Percentiles rank a stretch among this genome's conserved stretches.
Evolutionary conservation across 2,329 filamentous ascomycete genomes (phyloP).

Genomic region (Penicillium concentricum): DNA sequence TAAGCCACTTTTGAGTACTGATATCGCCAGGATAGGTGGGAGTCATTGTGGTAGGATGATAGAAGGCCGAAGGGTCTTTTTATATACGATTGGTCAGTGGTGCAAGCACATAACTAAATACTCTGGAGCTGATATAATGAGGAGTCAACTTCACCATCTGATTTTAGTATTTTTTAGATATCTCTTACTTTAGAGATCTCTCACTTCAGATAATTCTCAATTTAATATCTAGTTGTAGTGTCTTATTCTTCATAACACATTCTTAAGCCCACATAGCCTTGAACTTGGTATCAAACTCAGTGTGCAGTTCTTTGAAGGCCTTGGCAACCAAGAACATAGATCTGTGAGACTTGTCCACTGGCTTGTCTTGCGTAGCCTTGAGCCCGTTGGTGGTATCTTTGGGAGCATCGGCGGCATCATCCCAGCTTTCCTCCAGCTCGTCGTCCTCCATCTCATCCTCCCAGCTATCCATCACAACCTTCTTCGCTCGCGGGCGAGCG

Average conservation of each 20-base stretch:
- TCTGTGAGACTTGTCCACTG: not conserved
- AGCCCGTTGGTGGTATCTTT: not conserved
- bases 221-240: not conserved
- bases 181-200: not conserved
- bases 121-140: too few species aligned
- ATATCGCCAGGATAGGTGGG: not conserved
- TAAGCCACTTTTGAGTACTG: not conserved
- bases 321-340: slow-evolving; percentile 23
- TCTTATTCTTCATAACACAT: not conserved
- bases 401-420: not conserved
- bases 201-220: not conserved
- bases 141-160: not conserved
- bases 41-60: not conserved
- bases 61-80: too few species aligned
- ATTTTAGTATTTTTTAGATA: not conserved
- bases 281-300: slow-evolving; percentile 38
- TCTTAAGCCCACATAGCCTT: slow-evolving; percentile 32
- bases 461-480: slow-evolving; percentile 22
- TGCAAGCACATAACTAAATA: too few species aligned
- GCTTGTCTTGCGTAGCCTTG: slow-evolving; percentile 1
- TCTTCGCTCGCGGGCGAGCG: not conserved
- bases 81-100: too few species aligned
- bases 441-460: slow-evolving; percentile 18
- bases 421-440: not conserved
- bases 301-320: slow-evolving; percentile 31